Base-by-base conservation (phyloP, 192 early-diverging fungal species). In the Paraglomus brasilianum region DNA sequence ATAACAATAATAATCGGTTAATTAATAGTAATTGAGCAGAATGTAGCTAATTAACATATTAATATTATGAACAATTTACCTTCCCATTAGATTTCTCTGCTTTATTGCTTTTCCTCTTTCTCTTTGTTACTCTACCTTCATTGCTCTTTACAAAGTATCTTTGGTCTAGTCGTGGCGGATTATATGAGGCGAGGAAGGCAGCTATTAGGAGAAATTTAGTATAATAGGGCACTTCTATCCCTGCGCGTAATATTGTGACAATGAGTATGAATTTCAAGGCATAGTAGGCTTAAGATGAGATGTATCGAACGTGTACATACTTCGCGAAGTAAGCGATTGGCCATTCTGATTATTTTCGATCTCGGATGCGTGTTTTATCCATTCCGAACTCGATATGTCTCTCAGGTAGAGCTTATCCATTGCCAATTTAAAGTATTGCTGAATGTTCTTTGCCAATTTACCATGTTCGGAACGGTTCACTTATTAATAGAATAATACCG, bases 191-290 rank as follows among this genome's bases (percentile, higher is more conserved):
- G 61, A 98, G 55, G 72, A 89, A 98, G 5, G 91, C 82, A 0
- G 97, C 91, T 30, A 98, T 87, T 7, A 98, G 77, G 15, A 98
- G 80, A 65, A 91, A 96, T 67, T 94, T 94, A 57, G 94, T 92
- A 65, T 89, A 92, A 75, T 92, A 89, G 0, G 96, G 96, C 22
- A 98, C 71, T 57, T 92, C 88, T 36, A 91, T 78, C 6, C 79
- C 81, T 11, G 81, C 81, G 80, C 3, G 30, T 30, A 30, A 30
- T 30, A 30, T 48, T 66, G 38, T 15, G 15, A 50, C 2, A 50
- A 19, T 50, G 49, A 17, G 49, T 17, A 17, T 17, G 15, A 50
- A 50, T 15, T 17, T 50, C 19, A 19, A 19, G 19, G 49, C 11
- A n/a, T 13, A 50, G 19, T 30, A 30, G 15, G 49, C 15, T 50